Evolutionary conservation across 768 basidiomycete genomes (phyloP), one percentile per base, ranked within the genome.

Genomic region (Tricholoma matsutake): DNA sequence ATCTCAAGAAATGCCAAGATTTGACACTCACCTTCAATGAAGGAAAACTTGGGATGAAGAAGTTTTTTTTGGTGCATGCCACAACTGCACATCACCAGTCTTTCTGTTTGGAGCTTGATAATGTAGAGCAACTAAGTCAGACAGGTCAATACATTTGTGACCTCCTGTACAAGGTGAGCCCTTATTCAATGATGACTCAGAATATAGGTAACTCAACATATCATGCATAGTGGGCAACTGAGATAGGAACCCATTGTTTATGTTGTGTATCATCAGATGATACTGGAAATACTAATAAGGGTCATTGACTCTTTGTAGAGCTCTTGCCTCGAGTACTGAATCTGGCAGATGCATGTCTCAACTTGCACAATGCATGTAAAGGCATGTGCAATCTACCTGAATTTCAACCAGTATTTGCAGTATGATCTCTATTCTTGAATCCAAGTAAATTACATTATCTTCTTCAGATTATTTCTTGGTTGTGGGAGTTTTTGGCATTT

Each of bases 11-110:
- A 25, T 49, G 47, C 47, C 8, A 13, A 49, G 22, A 49, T 49
- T 7, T 49, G 47, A 49, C 47, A 25, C 45, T 51, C n/a, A 52
- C 47, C 31, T 58, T 58, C n/a, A 32, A 58, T 37, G 32, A 47
- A 51, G 57, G 57, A 37, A 58, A 58, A 34, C 43, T 58, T 22
- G 31, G 57, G 51, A 58, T 52, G 6, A 58, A 58, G 32, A 58
- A 58, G 57, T 58, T 58, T 52, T 49, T 58, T 52, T 58, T 32
- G 1, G 31, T 58, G 34, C 57, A 58, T 51, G 32, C 31, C 57
- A 58, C 47, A 9, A 58, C 49, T n/a, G 16, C 49, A 1, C 28
- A 52, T 52, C 6, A 16, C 49, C 49, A 52, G 49, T 52, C 45
- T 1, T 58, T 51, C 41, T 58, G 57, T 51, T 51, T 58, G 47